These are phyloP conservation scores for Didymella segeticola DNA, from an alignment of 2,329 filamentous ascomycete genomes.

Conservation along the genomic window DNA sequence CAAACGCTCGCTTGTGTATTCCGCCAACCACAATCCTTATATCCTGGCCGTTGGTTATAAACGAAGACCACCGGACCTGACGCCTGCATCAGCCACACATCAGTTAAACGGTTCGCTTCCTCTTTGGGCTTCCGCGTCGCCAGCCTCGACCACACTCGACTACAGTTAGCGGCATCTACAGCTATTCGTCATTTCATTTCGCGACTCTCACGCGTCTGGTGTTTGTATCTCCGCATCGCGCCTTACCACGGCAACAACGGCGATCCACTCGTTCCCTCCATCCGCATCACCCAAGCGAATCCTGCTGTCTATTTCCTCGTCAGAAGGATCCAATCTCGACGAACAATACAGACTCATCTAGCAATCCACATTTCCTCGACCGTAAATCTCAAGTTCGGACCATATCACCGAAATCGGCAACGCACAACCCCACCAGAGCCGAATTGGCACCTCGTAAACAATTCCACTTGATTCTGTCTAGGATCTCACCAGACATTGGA, in stretches of 20 bases:
- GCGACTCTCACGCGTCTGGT: conserved; percentile 42
- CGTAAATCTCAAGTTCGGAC: conserved; percentile 1
- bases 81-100: conserved; percentile 41
- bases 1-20: conserved; percentile 29
- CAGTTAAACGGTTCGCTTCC: conserved; percentile 29
- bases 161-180: conserved; percentile 32
- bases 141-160: conserved; percentile 23
- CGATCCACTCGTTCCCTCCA: conserved; percentile 27
- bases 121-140: conserved; percentile 31
- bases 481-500: not conserved
- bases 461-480: not conserved
- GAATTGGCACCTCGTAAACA: not conserved
- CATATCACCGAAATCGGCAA: conserved; percentile 6
- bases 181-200: conserved; percentile 36
- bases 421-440: conserved; percentile 7
- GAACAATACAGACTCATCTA: conserved; percentile 13
- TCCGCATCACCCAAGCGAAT: conserved; percentile 19
- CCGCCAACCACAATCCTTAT: conserved; percentile 21
- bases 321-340: conserved; percentile 10
- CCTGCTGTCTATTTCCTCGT: conserved; percentile 10
- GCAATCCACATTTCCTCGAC: not conserved
- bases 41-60: conserved; percentile 33
- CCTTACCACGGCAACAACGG: conserved; percentile 37
- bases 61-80: conserved; percentile 27
- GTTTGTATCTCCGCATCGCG: conserved; percentile 35